Base-by-base conservation (phyloP, 257 asterid genomes). In the Nemophila menziesii region DNA sequence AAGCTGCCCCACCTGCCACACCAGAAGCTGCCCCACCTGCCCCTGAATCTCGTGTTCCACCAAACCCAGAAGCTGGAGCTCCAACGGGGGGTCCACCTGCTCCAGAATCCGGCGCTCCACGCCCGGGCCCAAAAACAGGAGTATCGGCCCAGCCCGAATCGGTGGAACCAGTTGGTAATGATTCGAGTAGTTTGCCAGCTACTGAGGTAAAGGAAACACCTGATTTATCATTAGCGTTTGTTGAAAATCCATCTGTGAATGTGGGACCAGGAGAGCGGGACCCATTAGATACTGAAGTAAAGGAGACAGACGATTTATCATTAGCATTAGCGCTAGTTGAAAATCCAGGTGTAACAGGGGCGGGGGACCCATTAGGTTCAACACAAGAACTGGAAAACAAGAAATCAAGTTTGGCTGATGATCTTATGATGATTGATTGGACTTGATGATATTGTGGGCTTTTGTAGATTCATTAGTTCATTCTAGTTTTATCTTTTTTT, bases 201-300 rank as follows among this genome's bases (percentile, higher is more conserved):
- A n/a, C 58, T 38, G 67, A 55, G n/a, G 22, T 47, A 40, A 39
- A 24, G 24, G 75, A 55, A 41, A 66, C 67, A 26, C 60, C 54
- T 22, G 40, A 53, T 27, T 22, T 63, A 37, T 40, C 72, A 13
- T n/a, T 64, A 9, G 51, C 61, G 5, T 71, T 46, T 56, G 69
- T 48, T 63, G 24, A 52, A 8, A 78, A 58, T 46, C 62, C 71
- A 38, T 41, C 46, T 44, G 57, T 13, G 46, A 36, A 49, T 10
- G 72, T 46, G 17, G 84, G 34, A 56, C 33, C 52, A 8, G 72
- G 49, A 15, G 84, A 34, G 54, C 62, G 22, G 51, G 60, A 24
- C 18, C 76, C 65, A n/a, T 57, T 68, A 24, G 57, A 54, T 48
- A 37, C 73, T 7, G n/a, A n/a, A n/a, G n/a, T n/a, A n/a, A n/a